Conservation (phyloP, 2,329 filamentous ascomycete genomes). For the Cladophialophora exuberans region DNA sequence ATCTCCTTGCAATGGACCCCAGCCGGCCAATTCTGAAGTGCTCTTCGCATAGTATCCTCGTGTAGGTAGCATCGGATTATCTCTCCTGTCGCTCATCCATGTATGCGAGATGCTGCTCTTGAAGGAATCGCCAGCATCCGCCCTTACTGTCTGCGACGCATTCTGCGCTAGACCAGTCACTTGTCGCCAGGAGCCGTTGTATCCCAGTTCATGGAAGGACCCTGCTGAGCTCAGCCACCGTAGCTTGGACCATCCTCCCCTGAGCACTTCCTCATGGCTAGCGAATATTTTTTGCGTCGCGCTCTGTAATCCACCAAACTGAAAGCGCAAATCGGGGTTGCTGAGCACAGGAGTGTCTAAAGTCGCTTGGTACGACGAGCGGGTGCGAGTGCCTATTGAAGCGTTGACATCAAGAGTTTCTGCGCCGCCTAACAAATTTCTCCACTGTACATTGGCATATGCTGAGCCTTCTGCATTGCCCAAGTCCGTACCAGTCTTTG, state of each 20-base stretch:
- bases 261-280: constrained; percentile 86
- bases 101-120: constrained; percentile 85
- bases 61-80: constrained; percentile 82
- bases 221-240: constrained; percentile 70
- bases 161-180: constrained; percentile 75
- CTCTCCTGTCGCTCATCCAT: constrained; percentile 77
- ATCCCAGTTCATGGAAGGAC: constrained; percentile 76
- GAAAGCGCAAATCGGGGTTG: constrained; percentile 78
- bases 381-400: constrained; percentile 84
- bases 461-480: constrained; percentile 93
- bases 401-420: constrained; percentile 87
- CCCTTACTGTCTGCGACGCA: constrained; percentile 79
- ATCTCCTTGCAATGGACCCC: constrained; percentile 81
- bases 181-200: constrained; percentile 84
- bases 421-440: constrained; percentile 93
- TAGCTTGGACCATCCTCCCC: constrained; percentile 75
- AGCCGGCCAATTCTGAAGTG: constrained; percentile 81
- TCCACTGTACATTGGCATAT: constrained; percentile 81
- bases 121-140: constrained; percentile 85
- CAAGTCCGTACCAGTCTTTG: constrained; percentile 93
- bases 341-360: constrained; percentile 82
- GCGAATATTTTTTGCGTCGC: constrained; percentile 90
- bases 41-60: constrained; percentile 80
- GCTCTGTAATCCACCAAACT: constrained; percentile 79
- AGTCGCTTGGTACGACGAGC: constrained; percentile 85